phyloP scores from a whole-genome alignment of 306 rosid genomes.

The Cicer chorassanicum region DNA sequence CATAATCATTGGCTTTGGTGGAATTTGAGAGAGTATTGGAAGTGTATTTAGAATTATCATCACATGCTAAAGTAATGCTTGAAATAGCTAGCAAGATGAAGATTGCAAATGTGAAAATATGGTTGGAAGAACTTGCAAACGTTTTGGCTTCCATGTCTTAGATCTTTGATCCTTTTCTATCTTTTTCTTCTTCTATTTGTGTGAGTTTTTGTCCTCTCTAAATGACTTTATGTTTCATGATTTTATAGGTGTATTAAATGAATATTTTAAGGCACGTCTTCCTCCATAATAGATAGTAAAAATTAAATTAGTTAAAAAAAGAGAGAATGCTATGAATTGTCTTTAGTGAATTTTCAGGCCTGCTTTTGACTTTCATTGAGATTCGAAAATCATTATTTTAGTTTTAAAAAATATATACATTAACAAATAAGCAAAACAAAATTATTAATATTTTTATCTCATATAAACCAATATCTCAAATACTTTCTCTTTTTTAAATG shows the following conservation, averaged over 20 bases:
- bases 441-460: too few species aligned
- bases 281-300: not conserved
- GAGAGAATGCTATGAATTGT: not conserved
- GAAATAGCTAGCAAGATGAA: slow-evolving; percentile 20
- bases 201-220: not conserved
- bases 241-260: slow-evolving; percentile 41
- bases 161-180: not conserved
- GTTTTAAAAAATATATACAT: not conserved
- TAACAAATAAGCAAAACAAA: too few species aligned
- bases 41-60: not conserved
- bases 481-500: too few species aligned
- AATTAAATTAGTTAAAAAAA: not conserved
- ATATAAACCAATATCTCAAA: too few species aligned
- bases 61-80: slow-evolving; percentile 31
- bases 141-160: slow-evolving; percentile 41
- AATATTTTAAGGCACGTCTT: slow-evolving; percentile 30
- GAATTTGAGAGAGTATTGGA: not conserved
- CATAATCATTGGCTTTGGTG: slow-evolving; percentile 6
- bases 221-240: not conserved
- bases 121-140: not conserved
- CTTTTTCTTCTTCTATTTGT: not conserved
- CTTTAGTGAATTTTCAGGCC: not conserved
- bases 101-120: slow-evolving; percentile 30
- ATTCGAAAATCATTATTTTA: not conserved
- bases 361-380: not conserved